Percentiles rank a stretch among this genome's conserved stretches.
Evolutionary conservation across 1,284 basidiomycete genomes (phyloP).

Genomic region (Pterulicium gracile): DNA sequence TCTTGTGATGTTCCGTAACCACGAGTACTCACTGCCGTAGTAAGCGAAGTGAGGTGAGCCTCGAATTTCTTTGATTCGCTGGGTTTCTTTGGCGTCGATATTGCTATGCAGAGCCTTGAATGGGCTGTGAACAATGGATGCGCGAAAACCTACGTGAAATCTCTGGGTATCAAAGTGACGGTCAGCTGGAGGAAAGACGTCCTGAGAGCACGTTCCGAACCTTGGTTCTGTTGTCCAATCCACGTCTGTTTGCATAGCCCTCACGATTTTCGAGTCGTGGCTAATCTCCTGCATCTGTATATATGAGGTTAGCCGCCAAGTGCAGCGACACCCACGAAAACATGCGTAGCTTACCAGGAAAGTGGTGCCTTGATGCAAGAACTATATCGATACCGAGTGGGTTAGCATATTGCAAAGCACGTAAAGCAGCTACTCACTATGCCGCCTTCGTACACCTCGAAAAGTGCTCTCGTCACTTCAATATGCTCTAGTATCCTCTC

Average conservation of each 20-base stretch:
- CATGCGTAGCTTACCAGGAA: constrained; percentile 45
- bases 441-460: constrained; percentile 76
- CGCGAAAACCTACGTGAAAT: constrained; percentile 63
- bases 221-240: constrained; percentile 78
- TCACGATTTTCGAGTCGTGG: constrained; percentile 71
- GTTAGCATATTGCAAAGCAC: background rate
- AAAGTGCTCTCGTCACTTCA: constrained; percentile 78
- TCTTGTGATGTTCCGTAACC: background rate
- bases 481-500: constrained; percentile 67
- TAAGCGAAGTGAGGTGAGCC: constrained; percentile 48
- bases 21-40: constrained; percentile 61
- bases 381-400: constrained; percentile 30
- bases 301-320: constrained; percentile 2
- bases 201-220: constrained; percentile 25
- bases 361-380: constrained; percentile 73
- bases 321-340: constrained; percentile 3
- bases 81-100: constrained; percentile 70
- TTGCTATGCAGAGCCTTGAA: constrained; percentile 34
- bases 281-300: constrained; percentile 66
- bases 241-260: constrained; percentile 63
- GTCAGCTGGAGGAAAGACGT: background rate
- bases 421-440: constrained; percentile 33
- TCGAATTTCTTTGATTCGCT: constrained; percentile 64
- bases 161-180: constrained; percentile 32
- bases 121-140: background rate